Evolutionary conservation across 1,284 basidiomycete genomes (phyloP), one percentile per base, ranked within the genome.

Genomic region (Ustanciosporium gigantosporum): DNA sequence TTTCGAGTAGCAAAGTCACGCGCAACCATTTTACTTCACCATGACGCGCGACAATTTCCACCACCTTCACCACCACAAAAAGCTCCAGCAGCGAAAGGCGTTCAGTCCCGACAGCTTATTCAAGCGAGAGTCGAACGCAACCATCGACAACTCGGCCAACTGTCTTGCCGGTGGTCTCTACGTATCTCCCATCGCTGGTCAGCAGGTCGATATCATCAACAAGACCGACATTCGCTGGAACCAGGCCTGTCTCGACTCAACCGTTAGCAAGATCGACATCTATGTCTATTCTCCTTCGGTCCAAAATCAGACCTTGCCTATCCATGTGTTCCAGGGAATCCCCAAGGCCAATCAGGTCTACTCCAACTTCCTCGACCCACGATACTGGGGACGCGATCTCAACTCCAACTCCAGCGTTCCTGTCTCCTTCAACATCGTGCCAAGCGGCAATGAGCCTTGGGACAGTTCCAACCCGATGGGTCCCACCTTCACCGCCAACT

Each of bases 341-440:
- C 66, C 68, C 31, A 59, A 66, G 13, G 36, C 29, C 6, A 41
- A 49, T 32, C 61, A 64, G 27, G 31, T 46, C 25, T 66, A 66
- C 42, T 36, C 56, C 31, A 56, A 66, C 31, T 66, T 65, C 47
- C 60, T 77, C 21, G 56, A 66, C 31, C 66, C 73, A 31, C 40
- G 55, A 16, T 76, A 72, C 72, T 77, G 74, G 62, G 62, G 52
- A 31, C 47, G 51, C 21, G 70, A 70, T 51, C 49, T 53, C 50
- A 20, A 56, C 47, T 39, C 45, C 45, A 49, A 56, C 55, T 60
- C 55, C 14, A 46, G 45, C 31, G 55, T 66, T 20, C 42, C 38
- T n/a, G 56, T 73, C 40, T 70, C 60, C 46, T 52, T 77, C 58
- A 76, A 77, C 68, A 70, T 76, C 43, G 74, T 77, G 25, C 66